Evolutionary conservation across 768 basidiomycete genomes (phyloP).

Genomic region (Termitomyces sp.): DNA sequence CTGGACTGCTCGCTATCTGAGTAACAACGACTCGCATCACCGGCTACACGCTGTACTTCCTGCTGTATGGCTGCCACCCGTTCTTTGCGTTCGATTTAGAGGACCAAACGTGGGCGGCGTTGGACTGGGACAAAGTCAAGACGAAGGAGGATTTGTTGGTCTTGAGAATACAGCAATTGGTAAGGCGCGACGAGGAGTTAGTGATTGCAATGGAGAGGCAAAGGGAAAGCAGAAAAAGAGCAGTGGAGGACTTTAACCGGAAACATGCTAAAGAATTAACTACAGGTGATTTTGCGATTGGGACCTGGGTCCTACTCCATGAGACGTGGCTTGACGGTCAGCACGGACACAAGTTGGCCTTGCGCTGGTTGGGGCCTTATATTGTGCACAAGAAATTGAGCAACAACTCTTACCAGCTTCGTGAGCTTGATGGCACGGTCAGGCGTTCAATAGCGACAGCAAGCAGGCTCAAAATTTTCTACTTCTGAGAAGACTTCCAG

Average conservation of each 20-base stretch:
- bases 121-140: slow-evolving; percentile 20
- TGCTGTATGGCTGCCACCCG: slow-evolving; percentile 19
- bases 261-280: slow-evolving; percentile 10
- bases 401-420: not conserved
- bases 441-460: not conserved
- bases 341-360: slow-evolving; percentile 16
- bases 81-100: slow-evolving; percentile 25
- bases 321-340: slow-evolving; percentile 25
- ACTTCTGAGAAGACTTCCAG: not conserved
- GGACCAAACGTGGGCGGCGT: slow-evolving; percentile 22
- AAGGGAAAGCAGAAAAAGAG: slow-evolving; percentile 2
- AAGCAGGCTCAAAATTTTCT: not conserved
- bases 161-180: too few species aligned
- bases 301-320: slow-evolving; percentile 26
- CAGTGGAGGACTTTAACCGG: slow-evolving; percentile 20
- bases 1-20: slow-evolving; percentile 22
- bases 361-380: not conserved
- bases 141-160: slow-evolving; percentile 17
- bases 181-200: slow-evolving; percentile 15
- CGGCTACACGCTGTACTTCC: slow-evolving; percentile 23
- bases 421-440: not conserved
- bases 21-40: slow-evolving; percentile 23
- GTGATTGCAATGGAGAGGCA: slow-evolving; percentile 11
- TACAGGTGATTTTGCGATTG: slow-evolving; percentile 12
- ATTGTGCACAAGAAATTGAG: too few species aligned